Conservation (phyloP, 441 rosid genomes). For the Erysimum cheiri region DNA sequence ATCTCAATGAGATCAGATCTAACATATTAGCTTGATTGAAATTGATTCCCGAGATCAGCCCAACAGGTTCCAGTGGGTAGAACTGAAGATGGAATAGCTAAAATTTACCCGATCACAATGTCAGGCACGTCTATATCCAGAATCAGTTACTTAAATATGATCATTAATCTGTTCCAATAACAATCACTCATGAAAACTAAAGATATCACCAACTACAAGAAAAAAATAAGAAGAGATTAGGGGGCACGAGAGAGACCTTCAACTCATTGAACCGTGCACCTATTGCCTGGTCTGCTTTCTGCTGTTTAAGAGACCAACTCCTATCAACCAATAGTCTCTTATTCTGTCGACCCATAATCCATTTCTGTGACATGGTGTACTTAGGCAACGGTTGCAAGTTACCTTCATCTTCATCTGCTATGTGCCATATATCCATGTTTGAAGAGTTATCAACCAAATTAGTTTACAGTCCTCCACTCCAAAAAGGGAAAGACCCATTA, state of each 20-base stretch:
- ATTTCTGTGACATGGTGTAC: constrained; percentile 86
- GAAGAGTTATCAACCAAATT: constrained; percentile 37
- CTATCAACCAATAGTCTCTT: constrained; percentile 61
- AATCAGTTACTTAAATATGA: constrained; percentile 10
- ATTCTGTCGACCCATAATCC: constrained; percentile 80
- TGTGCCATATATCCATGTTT: constrained; percentile 40
- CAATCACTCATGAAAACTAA: background rate
- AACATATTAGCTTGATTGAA: background rate
- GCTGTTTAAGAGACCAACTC: constrained; percentile 70
- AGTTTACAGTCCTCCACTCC: constrained; percentile 24
- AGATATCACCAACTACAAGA: background rate
- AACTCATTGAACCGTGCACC: constrained; percentile 64
- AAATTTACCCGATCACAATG: background rate
- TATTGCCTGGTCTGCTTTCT: constrained; percentile 70
- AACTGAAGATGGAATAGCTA: constrained; percentile 8
- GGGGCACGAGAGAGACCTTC: constrained; percentile 57
- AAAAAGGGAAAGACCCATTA: constrained; percentile 34
- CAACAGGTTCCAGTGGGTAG: constrained; percentile 2
- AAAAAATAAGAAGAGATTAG: constrained; percentile 7
- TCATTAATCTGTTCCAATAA: constrained; percentile 18
- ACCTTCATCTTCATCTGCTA: constrained; percentile 64
- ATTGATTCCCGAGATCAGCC: background rate
- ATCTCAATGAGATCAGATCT: constrained; percentile 18
- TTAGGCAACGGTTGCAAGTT: constrained; percentile 63
- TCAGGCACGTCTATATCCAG: background rate